Conservation (phyloP, 176 grass and related monocot genomes). For the Cymbopogon citratus region DNA sequence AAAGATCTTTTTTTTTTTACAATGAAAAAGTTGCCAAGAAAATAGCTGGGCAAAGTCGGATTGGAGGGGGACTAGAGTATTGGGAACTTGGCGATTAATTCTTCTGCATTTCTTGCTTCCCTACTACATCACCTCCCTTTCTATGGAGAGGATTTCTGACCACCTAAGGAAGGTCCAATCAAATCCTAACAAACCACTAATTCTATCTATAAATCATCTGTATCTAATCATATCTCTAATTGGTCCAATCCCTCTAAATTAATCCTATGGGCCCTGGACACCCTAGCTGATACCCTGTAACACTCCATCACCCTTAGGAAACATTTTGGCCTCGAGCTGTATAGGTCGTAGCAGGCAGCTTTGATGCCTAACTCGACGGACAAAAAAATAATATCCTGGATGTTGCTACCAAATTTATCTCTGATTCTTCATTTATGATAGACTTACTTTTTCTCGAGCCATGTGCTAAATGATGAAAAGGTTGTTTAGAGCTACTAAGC, state of each 20-base stretch:
- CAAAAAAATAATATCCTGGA: background rate
- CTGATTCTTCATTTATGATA: background rate
- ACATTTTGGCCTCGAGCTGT: background rate
- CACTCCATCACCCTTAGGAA: background rate
- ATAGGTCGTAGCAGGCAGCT: background rate
- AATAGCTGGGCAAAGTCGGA: background rate
- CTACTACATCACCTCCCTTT: background rate
- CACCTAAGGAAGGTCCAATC: background rate
- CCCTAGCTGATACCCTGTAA: background rate
- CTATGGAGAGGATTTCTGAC: background rate
- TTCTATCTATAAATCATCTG: background rate
- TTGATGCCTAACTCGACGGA: background rate
- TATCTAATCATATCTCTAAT: background rate
- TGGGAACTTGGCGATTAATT: background rate
- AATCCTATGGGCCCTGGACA: background rate
- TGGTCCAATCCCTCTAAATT: background rate
- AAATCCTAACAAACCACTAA: background rate
- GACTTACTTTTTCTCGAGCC: background rate
- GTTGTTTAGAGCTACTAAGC: background rate
- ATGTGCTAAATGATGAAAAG: background rate
- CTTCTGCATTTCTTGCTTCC: background rate
- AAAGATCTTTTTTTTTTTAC: background rate
- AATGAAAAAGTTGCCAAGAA: too few species aligned
- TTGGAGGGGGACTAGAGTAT: background rate
- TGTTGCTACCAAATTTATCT: background rate